phyloP scores from a whole-genome alignment of 169 alveolate species.

The Miamiensis avidus region DNA sequence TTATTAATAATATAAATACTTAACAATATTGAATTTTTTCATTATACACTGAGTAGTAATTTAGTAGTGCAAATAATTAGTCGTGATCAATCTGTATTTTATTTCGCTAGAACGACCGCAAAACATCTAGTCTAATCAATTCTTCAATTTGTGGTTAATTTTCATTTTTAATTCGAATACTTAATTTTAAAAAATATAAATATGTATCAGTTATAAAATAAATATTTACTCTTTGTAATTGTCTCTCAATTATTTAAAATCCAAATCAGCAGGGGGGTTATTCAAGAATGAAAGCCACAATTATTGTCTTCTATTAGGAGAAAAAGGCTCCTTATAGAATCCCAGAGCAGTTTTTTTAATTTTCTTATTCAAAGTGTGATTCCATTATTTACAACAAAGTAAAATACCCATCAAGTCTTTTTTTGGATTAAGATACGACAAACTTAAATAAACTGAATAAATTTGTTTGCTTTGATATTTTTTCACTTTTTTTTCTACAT shows the following conservation, averaged over 20 bases:
- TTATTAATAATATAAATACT: background rate
- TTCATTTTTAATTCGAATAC: no score
- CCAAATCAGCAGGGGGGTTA: background rate
- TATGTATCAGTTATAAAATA: background rate
- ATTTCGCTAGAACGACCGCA: background rate
- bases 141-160: background rate
- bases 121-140: background rate
- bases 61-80: no score
- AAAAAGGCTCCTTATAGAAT: background rate
- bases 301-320: background rate
- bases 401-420: background rate
- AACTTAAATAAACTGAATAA: background rate
- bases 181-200: no score
- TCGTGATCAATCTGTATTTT: background rate
- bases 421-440: background rate
- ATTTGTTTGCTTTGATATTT: background rate
- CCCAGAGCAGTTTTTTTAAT: background rate
- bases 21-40: background rate
- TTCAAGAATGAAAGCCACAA: background rate
- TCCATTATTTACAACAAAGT: no score
- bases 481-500: background rate
- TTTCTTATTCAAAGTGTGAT: no score
- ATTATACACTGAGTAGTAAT: background rate
- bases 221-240: background rate
- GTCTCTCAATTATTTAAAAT: background rate